phyloP scores from a whole-genome alignment of 148 eudicot species.

The Gaultheria prostrata region DNA sequence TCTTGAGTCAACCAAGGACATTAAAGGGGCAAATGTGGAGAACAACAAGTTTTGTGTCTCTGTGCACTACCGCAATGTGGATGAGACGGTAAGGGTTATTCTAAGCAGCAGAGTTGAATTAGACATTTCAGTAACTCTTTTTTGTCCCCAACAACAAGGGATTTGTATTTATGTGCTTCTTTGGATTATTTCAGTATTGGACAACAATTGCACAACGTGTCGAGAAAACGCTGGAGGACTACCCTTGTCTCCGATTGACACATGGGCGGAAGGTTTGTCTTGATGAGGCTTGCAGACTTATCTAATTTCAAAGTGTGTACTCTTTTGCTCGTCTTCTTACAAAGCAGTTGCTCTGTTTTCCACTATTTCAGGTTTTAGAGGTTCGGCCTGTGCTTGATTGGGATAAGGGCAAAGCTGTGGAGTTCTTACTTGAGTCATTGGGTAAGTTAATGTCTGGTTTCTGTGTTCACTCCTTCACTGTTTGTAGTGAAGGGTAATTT shows the following conservation, averaged over 20 bases:
- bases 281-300: neutral
- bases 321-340: neutral
- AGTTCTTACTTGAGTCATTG: conserved; percentile 82
- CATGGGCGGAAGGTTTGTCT: conserved; percentile 80
- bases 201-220: conserved; percentile 53
- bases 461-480: neutral
- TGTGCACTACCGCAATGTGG: conserved; percentile 96
- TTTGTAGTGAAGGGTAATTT: neutral
- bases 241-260: conserved; percentile 71
- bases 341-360: neutral
- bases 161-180: conserved; percentile 2
- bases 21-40: conserved; percentile 80
- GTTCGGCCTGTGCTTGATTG: conserved; percentile 87
- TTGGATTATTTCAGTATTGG: conserved; percentile 59
- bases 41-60: conserved; percentile 94
- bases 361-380: conserved; percentile 65
- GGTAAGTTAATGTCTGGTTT: conserved; percentile 42
- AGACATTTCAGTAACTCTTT: neutral
- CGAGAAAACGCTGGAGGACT: conserved; percentile 43
- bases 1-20: conserved; percentile 61
- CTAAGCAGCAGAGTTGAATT: neutral
- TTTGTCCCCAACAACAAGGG: neutral
- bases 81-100: conserved; percentile 59
- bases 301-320: neutral
- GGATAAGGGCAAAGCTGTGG: conserved; percentile 99